A percentile compares a stretch with the other conserved stretches of the same genome.
Conservation (phyloP, 2,329 filamentous ascomycete genomes). For the Penicillium sp. region DNA sequence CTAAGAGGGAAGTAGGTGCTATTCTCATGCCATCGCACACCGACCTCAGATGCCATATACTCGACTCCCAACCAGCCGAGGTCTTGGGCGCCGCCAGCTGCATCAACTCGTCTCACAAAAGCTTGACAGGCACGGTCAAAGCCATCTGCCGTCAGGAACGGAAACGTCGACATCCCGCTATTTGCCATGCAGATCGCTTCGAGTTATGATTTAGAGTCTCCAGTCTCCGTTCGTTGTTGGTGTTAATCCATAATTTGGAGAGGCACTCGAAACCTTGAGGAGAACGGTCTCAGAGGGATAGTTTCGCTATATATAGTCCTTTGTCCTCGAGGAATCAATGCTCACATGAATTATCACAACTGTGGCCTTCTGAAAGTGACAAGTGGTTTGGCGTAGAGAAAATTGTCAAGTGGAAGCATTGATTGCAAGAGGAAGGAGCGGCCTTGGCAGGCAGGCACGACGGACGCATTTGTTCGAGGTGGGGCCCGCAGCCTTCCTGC, state of each 20-base stretch:
- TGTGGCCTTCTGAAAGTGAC: background rate
- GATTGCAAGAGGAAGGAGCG: background rate
- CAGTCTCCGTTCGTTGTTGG: constrained; percentile 1
- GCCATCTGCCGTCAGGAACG: constrained; percentile 58
- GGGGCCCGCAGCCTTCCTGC: no score
- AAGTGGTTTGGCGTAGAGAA: no score
- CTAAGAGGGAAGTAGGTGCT: background rate
- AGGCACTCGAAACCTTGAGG: background rate
- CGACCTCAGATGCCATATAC: constrained; percentile 27
- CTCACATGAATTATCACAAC: background rate
- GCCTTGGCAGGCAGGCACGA: background rate
- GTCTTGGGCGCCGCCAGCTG: constrained; percentile 53
- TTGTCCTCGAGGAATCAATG: background rate
- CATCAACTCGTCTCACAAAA: constrained; percentile 49
- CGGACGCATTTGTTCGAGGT: no score
- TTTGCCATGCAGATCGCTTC: constrained; percentile 1
- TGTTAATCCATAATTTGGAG: background rate
- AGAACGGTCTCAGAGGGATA: background rate
- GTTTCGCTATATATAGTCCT: background rate
- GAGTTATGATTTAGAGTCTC: background rate
- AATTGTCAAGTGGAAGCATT: no score
- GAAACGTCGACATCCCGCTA: constrained; percentile 44
- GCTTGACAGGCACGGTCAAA: constrained; percentile 64
- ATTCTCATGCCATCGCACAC: constrained; percentile 1
- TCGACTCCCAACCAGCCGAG: constrained; percentile 42